phyloP scores from a whole-genome alignment of 371 early-diverging fungal species.

The Haplosporangium sp. region DNA sequence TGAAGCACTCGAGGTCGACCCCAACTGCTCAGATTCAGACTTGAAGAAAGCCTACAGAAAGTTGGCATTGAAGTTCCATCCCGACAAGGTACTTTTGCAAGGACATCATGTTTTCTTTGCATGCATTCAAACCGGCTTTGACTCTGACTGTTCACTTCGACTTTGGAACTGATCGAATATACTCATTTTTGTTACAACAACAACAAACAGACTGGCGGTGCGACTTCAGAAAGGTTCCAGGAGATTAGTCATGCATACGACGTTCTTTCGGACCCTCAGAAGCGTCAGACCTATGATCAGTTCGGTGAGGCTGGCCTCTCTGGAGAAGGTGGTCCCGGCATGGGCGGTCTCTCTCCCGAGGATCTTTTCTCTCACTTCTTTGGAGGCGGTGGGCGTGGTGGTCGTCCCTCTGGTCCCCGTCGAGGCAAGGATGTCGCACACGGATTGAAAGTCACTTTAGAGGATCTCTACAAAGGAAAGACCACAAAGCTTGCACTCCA shows the following conservation, averaged over 20 bases:
- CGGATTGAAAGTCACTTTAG: conserved; percentile 85
- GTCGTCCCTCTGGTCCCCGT: conserved; percentile 78
- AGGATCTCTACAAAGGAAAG: conserved; percentile 94
- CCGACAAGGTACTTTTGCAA: conserved; percentile 73
- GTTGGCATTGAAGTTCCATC: conserved; percentile 97
- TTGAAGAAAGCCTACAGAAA: conserved; percentile 96
- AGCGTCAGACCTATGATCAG: conserved; percentile 82
- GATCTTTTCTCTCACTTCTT: conserved; percentile 93
- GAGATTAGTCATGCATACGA: conserved; percentile 96
- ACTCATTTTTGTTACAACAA: not conserved
- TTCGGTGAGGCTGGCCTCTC: conserved; percentile 89
- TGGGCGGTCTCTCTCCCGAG: conserved; percentile 80
- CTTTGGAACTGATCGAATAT: not conserved
- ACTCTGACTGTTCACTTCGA: not conserved
- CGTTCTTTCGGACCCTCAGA: conserved; percentile 87
- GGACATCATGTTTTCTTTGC: conserved; percentile 2
- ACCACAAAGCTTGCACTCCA: conserved; percentile 88
- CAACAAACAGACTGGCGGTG: conserved; percentile 63
- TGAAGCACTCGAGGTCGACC: conserved; percentile 88
- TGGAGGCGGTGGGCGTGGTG: conserved; percentile 75
- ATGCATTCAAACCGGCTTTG: not conserved
- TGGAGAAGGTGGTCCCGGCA: conserved; percentile 70
- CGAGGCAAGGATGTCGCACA: conserved; percentile 81
- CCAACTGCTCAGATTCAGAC: conserved; percentile 84
- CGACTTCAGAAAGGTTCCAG: conserved; percentile 88